phyloP scores from a whole-genome alignment of 2,329 filamentous ascomycete genomes.

The Calonectria multiphialidica region DNA sequence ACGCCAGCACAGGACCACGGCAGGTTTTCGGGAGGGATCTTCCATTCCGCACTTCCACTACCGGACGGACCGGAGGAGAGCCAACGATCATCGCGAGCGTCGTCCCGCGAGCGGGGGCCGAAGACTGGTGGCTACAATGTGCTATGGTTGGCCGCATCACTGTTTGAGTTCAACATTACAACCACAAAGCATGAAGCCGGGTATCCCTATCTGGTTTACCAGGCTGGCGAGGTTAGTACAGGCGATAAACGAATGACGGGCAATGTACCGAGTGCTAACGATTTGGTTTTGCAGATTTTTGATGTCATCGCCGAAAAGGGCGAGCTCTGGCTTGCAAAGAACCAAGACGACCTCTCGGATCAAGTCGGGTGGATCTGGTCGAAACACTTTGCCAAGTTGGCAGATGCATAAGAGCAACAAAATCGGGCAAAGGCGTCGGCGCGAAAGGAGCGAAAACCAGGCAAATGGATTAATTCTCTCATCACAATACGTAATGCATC shows the following conservation, averaged over 20 bases:
- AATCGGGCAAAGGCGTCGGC: constrained; percentile 26
- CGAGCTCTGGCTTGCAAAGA: constrained; percentile 96
- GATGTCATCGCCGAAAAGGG: constrained; percentile 96
- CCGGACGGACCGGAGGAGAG: constrained; percentile 72
- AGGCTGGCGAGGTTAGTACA: constrained; percentile 82
- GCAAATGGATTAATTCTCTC: constrained; percentile 27
- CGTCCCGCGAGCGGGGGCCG: constrained; percentile 68
- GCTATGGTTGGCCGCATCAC: constrained; percentile 90
- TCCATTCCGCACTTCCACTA: constrained; percentile 89
- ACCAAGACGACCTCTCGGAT: constrained; percentile 87
- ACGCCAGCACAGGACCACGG: constrained; percentile 59
- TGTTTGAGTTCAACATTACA: constrained; percentile 98
- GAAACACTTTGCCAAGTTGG: constrained; percentile 88
- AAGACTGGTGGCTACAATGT: constrained; percentile 74
- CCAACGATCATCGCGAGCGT: constrained; percentile 67
- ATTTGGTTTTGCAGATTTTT: constrained; percentile 69
- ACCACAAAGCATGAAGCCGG: constrained; percentile 92
- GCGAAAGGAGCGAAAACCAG: constrained; percentile 28
- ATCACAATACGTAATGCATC: constrained; percentile 39
- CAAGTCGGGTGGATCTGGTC: constrained; percentile 98
- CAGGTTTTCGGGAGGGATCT: constrained; percentile 78
- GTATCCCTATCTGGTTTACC: constrained; percentile 96
- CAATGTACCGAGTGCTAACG: neutral
- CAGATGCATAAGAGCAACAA: constrained; percentile 56
- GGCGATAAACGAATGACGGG: neutral